Percentiles rank a stretch among this genome's conserved stretches.
phyloP scores from a whole-genome alignment of 1,139 yeast species.

The Yamadazyma triangularis region DNA sequence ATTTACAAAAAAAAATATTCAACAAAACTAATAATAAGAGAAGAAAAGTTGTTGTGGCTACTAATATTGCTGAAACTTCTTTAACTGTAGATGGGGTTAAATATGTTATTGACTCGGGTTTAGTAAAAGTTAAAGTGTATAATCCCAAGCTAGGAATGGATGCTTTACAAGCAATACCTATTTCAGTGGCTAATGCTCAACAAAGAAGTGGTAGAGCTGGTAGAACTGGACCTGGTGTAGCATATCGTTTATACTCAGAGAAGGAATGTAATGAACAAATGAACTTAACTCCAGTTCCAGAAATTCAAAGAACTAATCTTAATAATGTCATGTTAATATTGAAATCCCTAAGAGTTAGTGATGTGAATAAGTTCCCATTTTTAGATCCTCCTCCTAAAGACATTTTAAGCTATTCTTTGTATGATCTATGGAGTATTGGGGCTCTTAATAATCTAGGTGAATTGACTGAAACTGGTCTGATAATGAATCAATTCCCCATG shows the following conservation, averaged over 20 bases:
- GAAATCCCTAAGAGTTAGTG: constrained; percentile 65
- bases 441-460: constrained; percentile 74
- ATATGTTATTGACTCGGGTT: constrained; percentile 85
- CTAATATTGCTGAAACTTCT: constrained; percentile 96
- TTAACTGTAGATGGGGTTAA: constrained; percentile 86
- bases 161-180: constrained; percentile 77
- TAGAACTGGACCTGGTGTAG: constrained; percentile 84
- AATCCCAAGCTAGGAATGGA: constrained; percentile 88
- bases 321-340: constrained; percentile 70
- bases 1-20: constrained; percentile 78
- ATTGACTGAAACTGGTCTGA: constrained; percentile 61
- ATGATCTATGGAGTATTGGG: constrained; percentile 84
- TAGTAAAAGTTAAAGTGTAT: constrained; percentile 78
- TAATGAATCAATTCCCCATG: constrained; percentile 78
- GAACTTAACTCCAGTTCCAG: constrained; percentile 86
- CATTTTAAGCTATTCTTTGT: constrained; percentile 66
- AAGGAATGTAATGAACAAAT: constrained; percentile 59
- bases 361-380: constrained; percentile 68
- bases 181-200: constrained; percentile 83
- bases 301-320: constrained; percentile 84
- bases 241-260: constrained; percentile 61
- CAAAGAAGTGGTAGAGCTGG: constrained; percentile 98
- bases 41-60: constrained; percentile 85
- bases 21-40: constrained; percentile 46
- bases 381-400: constrained; percentile 84